Evolutionary conservation across 257 asterid genomes (phyloP), one percentile per base, ranked within the genome.

Genomic region (Primulina eburnea): DNA sequence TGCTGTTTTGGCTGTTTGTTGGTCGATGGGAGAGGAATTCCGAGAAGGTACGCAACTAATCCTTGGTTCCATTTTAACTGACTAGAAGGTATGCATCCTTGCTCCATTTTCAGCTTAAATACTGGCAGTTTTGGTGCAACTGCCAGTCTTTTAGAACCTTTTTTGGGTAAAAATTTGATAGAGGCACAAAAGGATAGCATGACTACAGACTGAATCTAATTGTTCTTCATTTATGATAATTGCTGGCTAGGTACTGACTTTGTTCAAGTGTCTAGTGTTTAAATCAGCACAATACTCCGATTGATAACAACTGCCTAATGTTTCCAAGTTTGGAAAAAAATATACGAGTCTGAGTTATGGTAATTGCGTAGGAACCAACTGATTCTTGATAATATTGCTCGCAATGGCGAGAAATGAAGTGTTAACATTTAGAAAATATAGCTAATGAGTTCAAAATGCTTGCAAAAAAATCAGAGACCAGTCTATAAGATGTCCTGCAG

Each of bases 1-100:
- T 84, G 78, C 70, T 77, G 79, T 77, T 76, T 80, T 80, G 84
- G 80, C 81, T 73, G 87, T 81, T 80, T 84, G 85, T 79, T 82
- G 86, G 86, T 81, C 62, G 82, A 74, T 78, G 84, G 74, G 81
- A 79, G 33, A 9, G 28, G 6, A 58, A 72, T 69, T 28, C 68
- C 63, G 26, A 32, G 75, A 71, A 84, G 89, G 87, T 84, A 82
- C 74, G 83, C 70, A 24, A 20, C 83, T 70, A 50, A 67, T 40
- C 52, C 52, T 11, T 40, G 52, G 52, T 40, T 40, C 52, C 11
- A 40, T 10, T 40, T 40, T 40, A 40, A 40, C 16, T 40, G 52
- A 40, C 5, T 9, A 40, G 5, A 40, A 40, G 17, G 52, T 40
- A 40, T 3, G 52, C 3, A 40, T 40, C 79, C 75, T 73, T 75